Conservation (phyloP, 2,329 filamentous ascomycete genomes). For the Fusarium metavorans region DNA sequence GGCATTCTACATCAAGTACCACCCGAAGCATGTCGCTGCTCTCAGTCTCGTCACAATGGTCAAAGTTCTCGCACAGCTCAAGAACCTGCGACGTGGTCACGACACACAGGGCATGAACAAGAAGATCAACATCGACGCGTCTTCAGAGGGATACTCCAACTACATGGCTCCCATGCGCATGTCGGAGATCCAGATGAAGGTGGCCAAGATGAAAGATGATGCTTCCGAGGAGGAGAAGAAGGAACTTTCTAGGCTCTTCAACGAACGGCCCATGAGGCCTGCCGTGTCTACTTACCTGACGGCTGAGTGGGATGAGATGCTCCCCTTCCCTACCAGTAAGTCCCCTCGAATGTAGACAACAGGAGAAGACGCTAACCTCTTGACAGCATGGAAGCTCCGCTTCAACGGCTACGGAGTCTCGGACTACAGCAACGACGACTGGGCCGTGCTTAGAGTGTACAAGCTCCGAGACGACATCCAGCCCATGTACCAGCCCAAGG, state of each 20-base stretch:
- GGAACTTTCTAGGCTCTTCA: slow-evolving; percentile 2
- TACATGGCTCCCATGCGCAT: slow-evolving; percentile 39
- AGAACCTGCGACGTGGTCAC: slow-evolving; percentile 29
- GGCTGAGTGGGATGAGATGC: slow-evolving; percentile 36
- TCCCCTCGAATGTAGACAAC: neutral
- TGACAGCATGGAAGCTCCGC: slow-evolving; percentile 17
- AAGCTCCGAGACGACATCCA: slow-evolving; percentile 1
- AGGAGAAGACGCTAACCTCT: neutral
- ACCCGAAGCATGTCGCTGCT: slow-evolving; percentile 25
- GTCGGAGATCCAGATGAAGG: slow-evolving; percentile 18
- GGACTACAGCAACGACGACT: slow-evolving; percentile 4
- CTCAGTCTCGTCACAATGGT: slow-evolving; percentile 25
- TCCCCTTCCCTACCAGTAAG: slow-evolving; percentile 37
- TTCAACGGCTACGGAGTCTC: slow-evolving; percentile 31
- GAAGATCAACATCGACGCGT: slow-evolving; percentile 21
- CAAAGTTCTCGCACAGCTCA: slow-evolving; percentile 30
- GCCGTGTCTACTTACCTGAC: slow-evolving; percentile 34
- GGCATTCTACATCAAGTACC: slow-evolving; percentile 20
- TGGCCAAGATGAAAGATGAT: neutral
- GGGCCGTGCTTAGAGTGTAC: neutral
- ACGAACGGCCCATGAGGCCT: neutral
- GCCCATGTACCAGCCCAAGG: slow-evolving; percentile 14
- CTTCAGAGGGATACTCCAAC: slow-evolving; percentile 31
- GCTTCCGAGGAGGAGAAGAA: neutral
- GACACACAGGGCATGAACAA: slow-evolving; percentile 27